Evolutionary conservation across 257 asterid genomes (phyloP), one percentile per base, ranked within the genome.

Genomic region (Thymus quinquecostatus): DNA sequence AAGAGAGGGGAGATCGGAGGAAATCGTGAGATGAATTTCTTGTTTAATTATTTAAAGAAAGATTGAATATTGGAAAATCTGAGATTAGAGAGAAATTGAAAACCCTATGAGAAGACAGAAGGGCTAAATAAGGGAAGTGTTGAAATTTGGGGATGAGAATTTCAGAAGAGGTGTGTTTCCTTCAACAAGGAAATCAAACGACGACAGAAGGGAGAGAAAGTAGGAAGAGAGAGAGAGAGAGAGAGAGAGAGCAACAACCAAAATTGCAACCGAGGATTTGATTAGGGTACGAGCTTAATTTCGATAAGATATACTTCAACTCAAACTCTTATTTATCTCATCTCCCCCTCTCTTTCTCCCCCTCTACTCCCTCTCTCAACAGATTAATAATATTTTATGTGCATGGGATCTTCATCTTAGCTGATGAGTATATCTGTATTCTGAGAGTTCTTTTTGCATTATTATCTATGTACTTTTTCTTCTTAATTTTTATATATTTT

Each of bases 101-200:
- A 76, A 72, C 69, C 84, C 84, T 80, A 72, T 63, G 8, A 68
- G 74, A 80, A 76, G 70, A 34, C 77, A 47, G 71, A 77, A 69
- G 66, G 77, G 45, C 76, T 77, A 66, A 66, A 47, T 72, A 60
- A 36, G 82, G 80, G 67, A 81, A 77, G 66, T 70, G 7, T 21
- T 64, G 38, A 40, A 38, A 41, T 58, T 10, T 41, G 36, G 44
- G 60, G 13, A 32, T 38, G 29, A 4, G 41, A 28, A 55, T 10
- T n/a, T 9, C 4, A 58, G 51, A 45, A 9, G 48, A 64, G 60
- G 51, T 55, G 56, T 69, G 67, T 38, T 66, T 66, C 45, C 53
- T 60, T 58, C 38, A 9, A 54, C 36, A 67, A 40, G 66, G 53
- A 75, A 71, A 41, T 62, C 68, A 62, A 62, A 21, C 68, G 68